Evolutionary conservation across 2,329 filamentous ascomycete species (phyloP).

Genomic region (Hymenoscyphus fraxineus): DNA sequence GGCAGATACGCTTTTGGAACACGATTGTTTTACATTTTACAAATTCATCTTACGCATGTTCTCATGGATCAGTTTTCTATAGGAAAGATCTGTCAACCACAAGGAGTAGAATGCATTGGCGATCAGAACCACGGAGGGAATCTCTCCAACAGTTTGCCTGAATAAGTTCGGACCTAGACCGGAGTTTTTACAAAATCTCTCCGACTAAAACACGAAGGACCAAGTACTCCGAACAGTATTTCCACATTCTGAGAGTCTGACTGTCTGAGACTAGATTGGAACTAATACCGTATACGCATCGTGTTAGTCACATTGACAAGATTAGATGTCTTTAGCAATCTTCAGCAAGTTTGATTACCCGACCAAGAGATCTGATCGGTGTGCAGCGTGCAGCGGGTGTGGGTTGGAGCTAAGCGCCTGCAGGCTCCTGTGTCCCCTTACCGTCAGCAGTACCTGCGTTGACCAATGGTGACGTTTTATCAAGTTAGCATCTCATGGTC

Average conservation of each 20-base stretch:
- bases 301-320: neutral
- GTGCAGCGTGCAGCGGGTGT: neutral
- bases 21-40: constrained; percentile 1
- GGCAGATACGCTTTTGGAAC: neutral
- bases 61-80: neutral
- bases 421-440: neutral
- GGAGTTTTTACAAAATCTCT: no score
- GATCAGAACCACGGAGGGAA: neutral
- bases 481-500: neutral
- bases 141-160: neutral
- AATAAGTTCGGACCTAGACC: no score
- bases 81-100: neutral
- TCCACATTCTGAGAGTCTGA: neutral
- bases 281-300: neutral
- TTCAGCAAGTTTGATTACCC: neutral
- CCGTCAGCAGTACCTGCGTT: neutral
- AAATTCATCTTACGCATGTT: neutral
- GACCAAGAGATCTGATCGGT: neutral
- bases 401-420: neutral
- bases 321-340: neutral
- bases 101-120: neutral
- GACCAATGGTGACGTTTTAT: neutral
- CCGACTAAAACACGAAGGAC: no score
- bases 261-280: neutral
- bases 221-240: no score